phyloP scores from a whole-genome alignment of 2,329 filamentous ascomycete genomes.

The Trichoderma gracile region DNA sequence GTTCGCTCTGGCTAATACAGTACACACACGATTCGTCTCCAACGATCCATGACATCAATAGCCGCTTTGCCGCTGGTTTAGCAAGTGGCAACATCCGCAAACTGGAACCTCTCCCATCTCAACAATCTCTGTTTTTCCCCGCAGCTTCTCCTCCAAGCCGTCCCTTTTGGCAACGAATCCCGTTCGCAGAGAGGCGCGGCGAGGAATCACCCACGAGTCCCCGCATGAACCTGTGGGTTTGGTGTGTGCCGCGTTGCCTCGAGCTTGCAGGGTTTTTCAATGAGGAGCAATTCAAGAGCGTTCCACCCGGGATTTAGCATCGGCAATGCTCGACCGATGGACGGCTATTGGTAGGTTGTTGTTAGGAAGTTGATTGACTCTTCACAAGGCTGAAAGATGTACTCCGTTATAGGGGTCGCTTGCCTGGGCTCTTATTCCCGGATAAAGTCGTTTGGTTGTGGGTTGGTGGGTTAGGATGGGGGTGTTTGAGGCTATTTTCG shows the following conservation, averaged over 20 bases:
- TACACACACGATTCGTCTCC: neutral
- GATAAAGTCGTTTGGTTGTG: neutral
- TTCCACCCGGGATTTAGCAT: neutral
- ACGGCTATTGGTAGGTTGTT: neutral
- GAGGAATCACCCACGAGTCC: neutral
- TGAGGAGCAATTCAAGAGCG: neutral
- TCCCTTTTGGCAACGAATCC: neutral
- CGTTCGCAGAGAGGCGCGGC: neutral
- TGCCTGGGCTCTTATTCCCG: neutral
- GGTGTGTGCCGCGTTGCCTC: neutral
- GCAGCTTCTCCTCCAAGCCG: neutral
- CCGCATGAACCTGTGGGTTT: conserved; percentile 3
- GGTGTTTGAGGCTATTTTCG: neutral
- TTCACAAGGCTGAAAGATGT: no score
- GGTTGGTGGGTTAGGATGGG: neutral
- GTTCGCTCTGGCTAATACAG: neutral
- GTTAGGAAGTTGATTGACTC: no score
- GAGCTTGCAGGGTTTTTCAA: neutral
- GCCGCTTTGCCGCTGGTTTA: neutral
- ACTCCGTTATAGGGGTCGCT: no score
- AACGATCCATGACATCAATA: neutral
- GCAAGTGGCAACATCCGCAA: neutral
- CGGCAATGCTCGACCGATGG: neutral
- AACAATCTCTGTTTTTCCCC: neutral
- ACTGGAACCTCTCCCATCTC: no score